These are phyloP conservation scores for Ophiostoma tasmaniense DNA, from an alignment of 2,329 filamentous ascomycete species.

Conservation along the genomic window DNA sequence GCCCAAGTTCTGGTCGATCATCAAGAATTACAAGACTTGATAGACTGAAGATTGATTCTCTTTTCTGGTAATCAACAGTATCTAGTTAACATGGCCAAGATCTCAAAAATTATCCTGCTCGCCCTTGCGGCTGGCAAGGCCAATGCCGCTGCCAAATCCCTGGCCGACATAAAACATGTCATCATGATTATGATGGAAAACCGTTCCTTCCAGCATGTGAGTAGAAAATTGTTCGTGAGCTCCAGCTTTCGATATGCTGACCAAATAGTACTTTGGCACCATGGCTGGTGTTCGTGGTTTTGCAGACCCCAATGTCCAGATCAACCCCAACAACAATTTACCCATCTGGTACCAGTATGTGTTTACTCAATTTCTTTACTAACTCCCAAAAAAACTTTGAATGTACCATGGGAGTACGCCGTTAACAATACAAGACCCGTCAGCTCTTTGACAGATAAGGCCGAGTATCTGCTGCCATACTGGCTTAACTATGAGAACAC, in stretches of 20 bases:
- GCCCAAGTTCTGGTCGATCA: not conserved
- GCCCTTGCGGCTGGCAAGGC: slow-evolving; percentile 17
- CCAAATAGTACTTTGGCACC: slow-evolving; percentile 41
- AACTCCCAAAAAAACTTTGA: no score
- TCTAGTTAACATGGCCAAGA: slow-evolving; percentile 16
- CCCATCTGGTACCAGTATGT: slow-evolving; percentile 43
- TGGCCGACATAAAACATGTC: slow-evolving; percentile 47
- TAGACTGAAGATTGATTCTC: not conserved
- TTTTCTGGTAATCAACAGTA: no score
- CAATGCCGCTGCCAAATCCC: slow-evolving; percentile 29
- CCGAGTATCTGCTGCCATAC: slow-evolving; percentile 40
- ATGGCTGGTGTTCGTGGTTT: slow-evolving; percentile 47
- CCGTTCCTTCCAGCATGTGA: slow-evolving; percentile 28
- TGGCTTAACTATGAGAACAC: slow-evolving; percentile 45
- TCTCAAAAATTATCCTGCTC: slow-evolving; percentile 17
- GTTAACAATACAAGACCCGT: slow-evolving; percentile 26
- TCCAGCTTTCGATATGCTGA: not conserved
- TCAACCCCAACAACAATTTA: slow-evolving; percentile 36
- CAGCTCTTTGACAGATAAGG: slow-evolving; percentile 31
- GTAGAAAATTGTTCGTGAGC: not conserved
- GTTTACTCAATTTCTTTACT: not conserved
- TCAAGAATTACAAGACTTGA: not conserved
- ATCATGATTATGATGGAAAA: slow-evolving; percentile 49
- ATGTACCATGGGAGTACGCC: not conserved
- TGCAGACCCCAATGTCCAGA: slow-evolving; percentile 45